These are phyloP conservation scores for Coccomyxa sp. DNA, from an alignment of 139 green algal species.

Conservation along the genomic window DNA sequence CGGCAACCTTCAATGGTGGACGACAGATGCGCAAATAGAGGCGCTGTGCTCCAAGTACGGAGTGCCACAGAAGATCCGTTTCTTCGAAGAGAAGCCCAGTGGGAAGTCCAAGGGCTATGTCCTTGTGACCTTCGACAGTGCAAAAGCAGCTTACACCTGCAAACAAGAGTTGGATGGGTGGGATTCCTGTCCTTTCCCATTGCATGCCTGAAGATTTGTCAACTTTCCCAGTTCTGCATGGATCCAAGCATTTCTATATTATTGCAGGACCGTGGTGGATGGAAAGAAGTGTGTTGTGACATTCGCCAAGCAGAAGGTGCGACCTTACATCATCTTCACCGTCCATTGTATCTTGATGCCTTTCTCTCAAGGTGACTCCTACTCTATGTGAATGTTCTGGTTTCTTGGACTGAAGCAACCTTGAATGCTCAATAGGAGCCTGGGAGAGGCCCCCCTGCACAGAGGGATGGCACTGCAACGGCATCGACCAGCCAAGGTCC, in stretches of 20 bases:
- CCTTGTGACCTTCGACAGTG: conserved; percentile 64
- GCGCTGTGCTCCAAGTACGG: conserved; percentile 53
- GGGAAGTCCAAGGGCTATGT: conserved; percentile 81
- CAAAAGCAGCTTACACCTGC: conserved; percentile 45
- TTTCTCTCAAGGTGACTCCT: neutral
- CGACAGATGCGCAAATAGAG: conserved; percentile 88
- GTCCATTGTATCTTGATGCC: neutral
- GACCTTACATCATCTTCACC: neutral
- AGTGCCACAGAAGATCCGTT: conserved; percentile 49
- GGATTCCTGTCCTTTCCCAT: neutral
- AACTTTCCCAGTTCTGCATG: neutral
- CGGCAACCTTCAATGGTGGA: conserved; percentile 89
- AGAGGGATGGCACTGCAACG: neutral
- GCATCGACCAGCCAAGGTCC: neutral
- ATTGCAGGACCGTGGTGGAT: conserved; percentile 28
- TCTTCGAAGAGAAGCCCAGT: conserved; percentile 80
- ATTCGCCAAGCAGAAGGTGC: conserved; percentile 1
- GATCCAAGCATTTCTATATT: neutral
- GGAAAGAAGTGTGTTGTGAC: conserved; percentile 41
- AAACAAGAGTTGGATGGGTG: conserved; percentile 60
- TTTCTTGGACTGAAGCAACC: neutral
- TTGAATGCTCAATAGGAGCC: neutral
- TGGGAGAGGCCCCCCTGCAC: neutral
- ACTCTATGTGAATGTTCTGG: neutral
- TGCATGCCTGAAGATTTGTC: neutral